A percentile compares a stretch with the other conserved stretches of the same genome.
phyloP scores from a whole-genome alignment of 1,139 yeast species.

The Diutina rugosa region DNA sequence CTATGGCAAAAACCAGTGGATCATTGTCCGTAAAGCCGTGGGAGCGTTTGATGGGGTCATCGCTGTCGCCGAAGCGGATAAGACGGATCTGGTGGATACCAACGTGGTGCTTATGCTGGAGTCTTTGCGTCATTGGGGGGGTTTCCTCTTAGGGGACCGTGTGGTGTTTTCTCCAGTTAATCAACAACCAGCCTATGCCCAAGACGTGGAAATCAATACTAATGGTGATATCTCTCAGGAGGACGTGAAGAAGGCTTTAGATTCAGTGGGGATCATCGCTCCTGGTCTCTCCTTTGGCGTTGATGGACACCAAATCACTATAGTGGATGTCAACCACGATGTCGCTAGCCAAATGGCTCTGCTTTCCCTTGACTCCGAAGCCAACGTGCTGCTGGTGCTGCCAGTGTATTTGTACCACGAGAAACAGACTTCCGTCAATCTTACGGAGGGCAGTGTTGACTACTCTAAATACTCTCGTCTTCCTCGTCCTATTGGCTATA shows the following conservation, averaged over 20 bases:
- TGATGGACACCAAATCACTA: background rate
- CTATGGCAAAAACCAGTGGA: constrained; percentile 39
- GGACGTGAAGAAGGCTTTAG: background rate
- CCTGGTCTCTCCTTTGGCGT: background rate
- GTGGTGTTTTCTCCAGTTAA: background rate
- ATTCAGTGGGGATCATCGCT: background rate
- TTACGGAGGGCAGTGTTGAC: constrained; percentile 3
- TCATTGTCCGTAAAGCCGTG: constrained; percentile 35
- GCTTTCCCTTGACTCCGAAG: background rate
- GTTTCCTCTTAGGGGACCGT: background rate
- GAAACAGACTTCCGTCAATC: constrained; percentile 3
- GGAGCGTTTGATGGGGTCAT: constrained; percentile 29
- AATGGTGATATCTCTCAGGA: background rate
- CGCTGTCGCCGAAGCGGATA: background rate
- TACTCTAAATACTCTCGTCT: constrained; percentile 18
- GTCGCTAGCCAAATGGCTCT: background rate
- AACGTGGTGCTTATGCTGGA: background rate
- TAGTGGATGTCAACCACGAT: background rate
- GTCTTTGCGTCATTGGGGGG: background rate
- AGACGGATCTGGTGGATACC: background rate
- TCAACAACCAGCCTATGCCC: background rate
- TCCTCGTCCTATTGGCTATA: constrained; percentile 29
- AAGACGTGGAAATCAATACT: background rate
- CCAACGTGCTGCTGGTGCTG: background rate
- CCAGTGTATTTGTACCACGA: background rate